Evolutionary conservation across 2,329 filamentous ascomycete species (phyloP).

Genomic region (Beauveria pseudobassiana): DNA sequence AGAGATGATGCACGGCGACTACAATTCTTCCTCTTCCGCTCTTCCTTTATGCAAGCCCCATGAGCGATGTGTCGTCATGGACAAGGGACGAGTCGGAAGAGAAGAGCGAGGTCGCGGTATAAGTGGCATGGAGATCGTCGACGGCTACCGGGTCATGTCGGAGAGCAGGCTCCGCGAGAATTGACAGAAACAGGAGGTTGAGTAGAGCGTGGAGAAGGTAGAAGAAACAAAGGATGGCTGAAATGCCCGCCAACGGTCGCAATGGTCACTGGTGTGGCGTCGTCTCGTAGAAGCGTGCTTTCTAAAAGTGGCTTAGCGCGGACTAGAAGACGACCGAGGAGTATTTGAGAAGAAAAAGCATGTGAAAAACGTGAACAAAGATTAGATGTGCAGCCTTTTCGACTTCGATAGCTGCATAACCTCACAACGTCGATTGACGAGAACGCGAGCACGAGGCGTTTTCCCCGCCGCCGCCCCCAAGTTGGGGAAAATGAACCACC

Average conservation of each 20-base stretch:
- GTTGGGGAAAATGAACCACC: background rate
- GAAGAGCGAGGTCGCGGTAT: background rate
- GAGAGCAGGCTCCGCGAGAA: background rate
- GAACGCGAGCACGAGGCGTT: slow-evolving; percentile 4
- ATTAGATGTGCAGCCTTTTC: background rate
- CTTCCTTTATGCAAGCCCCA: background rate
- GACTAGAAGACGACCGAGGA: background rate
- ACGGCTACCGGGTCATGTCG: slow-evolving; percentile 9
- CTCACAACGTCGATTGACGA: slow-evolving; percentile 1
- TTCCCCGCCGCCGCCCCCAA: background rate
- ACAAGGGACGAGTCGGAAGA: background rate
- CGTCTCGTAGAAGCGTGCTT: background rate
- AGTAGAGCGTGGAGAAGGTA: background rate
- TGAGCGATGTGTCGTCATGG: background rate
- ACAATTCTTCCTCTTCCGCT: background rate
- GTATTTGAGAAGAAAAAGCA: background rate
- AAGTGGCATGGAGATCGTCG: background rate
- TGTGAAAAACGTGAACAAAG: background rate
- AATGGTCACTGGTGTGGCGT: background rate
- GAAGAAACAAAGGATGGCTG: too few relatives aligned
- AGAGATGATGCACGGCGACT: background rate
- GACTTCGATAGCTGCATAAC: slow-evolving; percentile 1
- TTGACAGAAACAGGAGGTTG: background rate
- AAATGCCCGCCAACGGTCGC: background rate
- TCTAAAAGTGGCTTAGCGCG: background rate